phyloP scores from a whole-genome alignment of 805 yeast species.

The Candida ascalaphidarum region DNA sequence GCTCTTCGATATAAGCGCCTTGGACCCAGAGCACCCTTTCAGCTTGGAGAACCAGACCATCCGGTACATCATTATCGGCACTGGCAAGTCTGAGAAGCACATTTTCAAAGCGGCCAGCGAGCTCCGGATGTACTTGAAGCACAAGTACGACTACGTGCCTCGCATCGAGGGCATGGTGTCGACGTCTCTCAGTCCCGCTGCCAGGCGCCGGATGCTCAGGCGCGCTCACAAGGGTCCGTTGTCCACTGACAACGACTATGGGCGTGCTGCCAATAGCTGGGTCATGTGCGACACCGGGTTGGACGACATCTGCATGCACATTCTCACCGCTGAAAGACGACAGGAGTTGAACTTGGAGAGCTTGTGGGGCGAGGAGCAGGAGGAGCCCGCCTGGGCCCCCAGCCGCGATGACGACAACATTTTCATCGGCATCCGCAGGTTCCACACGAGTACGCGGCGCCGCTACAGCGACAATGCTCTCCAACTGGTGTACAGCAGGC shows the following conservation, averaged over 20 bases:
- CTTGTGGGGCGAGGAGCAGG: constrained; percentile 47
- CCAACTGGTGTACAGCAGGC: too few relatives aligned
- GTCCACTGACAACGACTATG: constrained; percentile 48
- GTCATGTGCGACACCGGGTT: constrained; percentile 63
- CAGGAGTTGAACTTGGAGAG: constrained; percentile 61
- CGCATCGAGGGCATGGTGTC: constrained; percentile 66
- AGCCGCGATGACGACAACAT: constrained; percentile 14
- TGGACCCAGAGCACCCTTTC: constrained; percentile 21
- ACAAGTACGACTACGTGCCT: constrained; percentile 30
- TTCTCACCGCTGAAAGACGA: constrained; percentile 66
- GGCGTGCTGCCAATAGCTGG: constrained; percentile 66
- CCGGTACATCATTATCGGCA: constrained; percentile 44
- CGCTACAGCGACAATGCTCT: too few relatives aligned
- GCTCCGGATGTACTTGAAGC: constrained; percentile 51
- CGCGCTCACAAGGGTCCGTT: constrained; percentile 47
- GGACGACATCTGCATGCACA: constrained; percentile 60
- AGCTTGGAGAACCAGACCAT: constrained; percentile 17
- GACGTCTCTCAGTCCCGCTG: constrained; percentile 35
- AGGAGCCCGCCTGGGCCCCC: constrained; percentile 16
- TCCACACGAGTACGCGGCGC: background rate
- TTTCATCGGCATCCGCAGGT: constrained; percentile 12
- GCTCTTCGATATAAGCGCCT: constrained; percentile 54
- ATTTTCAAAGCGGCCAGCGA: constrained; percentile 60
- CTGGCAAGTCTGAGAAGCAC: constrained; percentile 76
- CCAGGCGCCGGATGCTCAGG: constrained; percentile 33